Base-by-base conservation (phyloP, 2,329 filamentous ascomycete genomes). In the Clonostachys rhizophaga region DNA sequence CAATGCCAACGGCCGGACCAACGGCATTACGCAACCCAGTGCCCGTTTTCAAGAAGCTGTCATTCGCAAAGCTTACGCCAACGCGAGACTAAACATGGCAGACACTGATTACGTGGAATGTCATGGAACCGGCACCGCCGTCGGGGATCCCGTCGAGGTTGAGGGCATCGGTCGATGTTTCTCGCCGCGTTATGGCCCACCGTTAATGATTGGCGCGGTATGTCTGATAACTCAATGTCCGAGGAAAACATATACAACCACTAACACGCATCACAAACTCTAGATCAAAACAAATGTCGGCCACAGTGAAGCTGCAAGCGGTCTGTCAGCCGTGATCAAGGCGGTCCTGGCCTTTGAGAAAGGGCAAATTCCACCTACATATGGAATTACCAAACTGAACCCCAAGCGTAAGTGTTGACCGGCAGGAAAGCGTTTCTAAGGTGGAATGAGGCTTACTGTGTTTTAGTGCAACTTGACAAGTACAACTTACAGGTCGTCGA, bases 21-120 rank as follows among this genome's bases (percentile, higher is more conserved):
- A 55, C 52, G 76, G 76, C 3, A 76, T 83, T 46, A 80, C 77
- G 0, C 65, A 75, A 47, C 80, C 80, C 0, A 78, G 64, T 36
- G 57, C 59, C 0, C 56, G 58, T 2, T 68, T 69, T 3, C 76
- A 79, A 47, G 58, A 61, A 2, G 59, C 58, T 66, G 48, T 66
- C 4, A 59, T 61, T 39, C 10, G n/a, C 51, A 66, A 47, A 48
- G 58, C 57, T 6, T 50, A 60, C 43, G 40, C 50, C 10, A 45
- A 54, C 45, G 47, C 55, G 45, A 47, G 53, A 57, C 42, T 53
- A 18, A 13, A 49, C 47, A 17, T 66, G 53, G 43, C 39, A 13
- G 12, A 49, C 43, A 65, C 67, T 3, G 52, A 39, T 43, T 62
- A 58, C 42, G 54, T 62, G 35, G 60, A 63, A 49, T 56, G 56